Evolutionary conservation across 176 grass and related monocot species (phyloP).

Genomic region (Stipa capillata): DNA sequence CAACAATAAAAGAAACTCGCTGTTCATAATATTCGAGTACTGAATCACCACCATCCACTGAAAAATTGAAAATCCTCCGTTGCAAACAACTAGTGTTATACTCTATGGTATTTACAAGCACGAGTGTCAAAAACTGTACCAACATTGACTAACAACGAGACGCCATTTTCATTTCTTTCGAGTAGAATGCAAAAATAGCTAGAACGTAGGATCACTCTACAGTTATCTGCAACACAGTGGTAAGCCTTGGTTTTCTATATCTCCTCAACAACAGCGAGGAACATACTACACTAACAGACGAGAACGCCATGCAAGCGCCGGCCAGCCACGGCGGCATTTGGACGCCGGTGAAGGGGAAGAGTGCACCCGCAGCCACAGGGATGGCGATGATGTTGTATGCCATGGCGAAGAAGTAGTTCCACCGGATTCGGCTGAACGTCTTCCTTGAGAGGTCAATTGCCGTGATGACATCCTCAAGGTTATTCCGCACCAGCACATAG

Average conservation of each 20-base stretch:
- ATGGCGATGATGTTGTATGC: constrained; percentile 61
- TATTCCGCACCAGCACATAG: constrained; percentile 73
- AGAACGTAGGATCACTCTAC: constrained; percentile 38
- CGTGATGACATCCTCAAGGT: constrained; percentile 89
- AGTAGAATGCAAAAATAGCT: neutral
- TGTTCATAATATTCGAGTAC: neutral
- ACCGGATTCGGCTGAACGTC: constrained; percentile 64
- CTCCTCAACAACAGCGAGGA: constrained; percentile 88
- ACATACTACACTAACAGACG: constrained; percentile 82
- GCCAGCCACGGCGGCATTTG: constrained; percentile 84
- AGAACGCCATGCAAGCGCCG: constrained; percentile 86
- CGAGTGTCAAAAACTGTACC: neutral
- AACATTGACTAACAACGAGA: neutral
- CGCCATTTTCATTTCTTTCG: neutral
- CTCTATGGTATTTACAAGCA: constrained; percentile 25
- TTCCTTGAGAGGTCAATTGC: constrained; percentile 91
- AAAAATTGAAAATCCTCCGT: neutral
- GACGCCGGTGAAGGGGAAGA: constrained; percentile 58
- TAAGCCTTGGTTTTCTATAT: constrained; percentile 86
- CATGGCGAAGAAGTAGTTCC: constrained; percentile 90
- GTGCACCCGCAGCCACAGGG: constrained; percentile 49
- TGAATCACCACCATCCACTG: neutral
- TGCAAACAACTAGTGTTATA: neutral
- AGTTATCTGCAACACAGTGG: constrained; percentile 89
- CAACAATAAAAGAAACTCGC: neutral